Evolutionary conservation across 495 filamentous ascomycete species (phyloP).

Genomic region (Oidiodendron maius): DNA sequence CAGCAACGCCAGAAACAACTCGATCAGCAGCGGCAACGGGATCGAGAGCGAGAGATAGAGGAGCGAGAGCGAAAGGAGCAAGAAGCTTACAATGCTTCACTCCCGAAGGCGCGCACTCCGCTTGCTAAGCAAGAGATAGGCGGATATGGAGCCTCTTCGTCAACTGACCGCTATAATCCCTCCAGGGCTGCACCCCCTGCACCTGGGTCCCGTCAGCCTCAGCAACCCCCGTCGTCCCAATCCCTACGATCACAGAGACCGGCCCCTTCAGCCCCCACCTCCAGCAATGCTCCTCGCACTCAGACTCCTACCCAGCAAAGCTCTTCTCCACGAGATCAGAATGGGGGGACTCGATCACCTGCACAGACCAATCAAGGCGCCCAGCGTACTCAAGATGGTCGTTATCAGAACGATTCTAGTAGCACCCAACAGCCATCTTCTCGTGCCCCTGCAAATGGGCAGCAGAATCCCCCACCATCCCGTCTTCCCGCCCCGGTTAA

Average conservation of each 20-base stretch:
- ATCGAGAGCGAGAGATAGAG: constrained; percentile 57
- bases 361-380: constrained; percentile 11
- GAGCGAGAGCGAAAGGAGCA: constrained; percentile 67
- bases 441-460: constrained; percentile 45
- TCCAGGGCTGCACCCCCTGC: constrained; percentile 60
- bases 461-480: constrained; percentile 40
- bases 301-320: constrained; percentile 35
- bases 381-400: constrained; percentile 16
- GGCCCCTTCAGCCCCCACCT: constrained; percentile 43
- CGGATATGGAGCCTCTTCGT: constrained; percentile 40
- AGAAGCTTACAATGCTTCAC: constrained; percentile 79
- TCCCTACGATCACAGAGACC: constrained; percentile 48
- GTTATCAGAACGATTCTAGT: constrained; percentile 21
- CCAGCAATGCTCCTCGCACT: constrained; percentile 24
- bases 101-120: constrained; percentile 69
- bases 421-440: constrained; percentile 29
- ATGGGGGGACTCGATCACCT: constrained; percentile 8
- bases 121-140: constrained; percentile 86
- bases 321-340: constrained; percentile 24
- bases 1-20: constrained; percentile 29
- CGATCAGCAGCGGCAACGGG: constrained; percentile 28
- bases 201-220: constrained; percentile 42
- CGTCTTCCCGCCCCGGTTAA: constrained; percentile 61
- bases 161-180: constrained; percentile 75
- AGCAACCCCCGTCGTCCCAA: constrained; percentile 23